Percentiles rank a stretch among this genome's conserved stretches.
phyloP scores from a whole-genome alignment of 768 basidiomycete genomes.

The Collybiopsis luxurians region DNA sequence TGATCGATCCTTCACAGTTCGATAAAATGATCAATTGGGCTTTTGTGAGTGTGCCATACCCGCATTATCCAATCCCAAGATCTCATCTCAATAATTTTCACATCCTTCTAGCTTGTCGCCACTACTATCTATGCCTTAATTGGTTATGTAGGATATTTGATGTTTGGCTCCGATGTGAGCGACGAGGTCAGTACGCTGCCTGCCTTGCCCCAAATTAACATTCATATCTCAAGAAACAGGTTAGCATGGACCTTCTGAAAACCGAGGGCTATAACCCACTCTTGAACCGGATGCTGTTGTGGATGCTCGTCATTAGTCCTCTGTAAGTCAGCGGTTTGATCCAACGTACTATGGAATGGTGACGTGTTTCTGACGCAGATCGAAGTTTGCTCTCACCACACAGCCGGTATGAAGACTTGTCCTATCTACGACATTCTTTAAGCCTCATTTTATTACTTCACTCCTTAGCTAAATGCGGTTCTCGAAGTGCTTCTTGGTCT shows the following conservation, averaged over 20 bases:
- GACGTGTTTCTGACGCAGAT: slow-evolving; percentile 34
- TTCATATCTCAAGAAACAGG: slow-evolving; percentile 37
- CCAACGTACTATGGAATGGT: slow-evolving; percentile 14
- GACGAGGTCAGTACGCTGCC: slow-evolving; percentile 61
- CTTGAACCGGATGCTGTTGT: slow-evolving; percentile 74
- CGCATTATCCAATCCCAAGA: neutral
- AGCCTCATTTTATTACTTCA: neutral
- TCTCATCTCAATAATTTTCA: neutral
- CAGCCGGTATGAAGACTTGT: slow-evolving; percentile 57
- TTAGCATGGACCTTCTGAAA: slow-evolving; percentile 77
- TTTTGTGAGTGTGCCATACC: slow-evolving; percentile 58
- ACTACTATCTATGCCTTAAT: slow-evolving; percentile 65
- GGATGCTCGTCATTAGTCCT: slow-evolving; percentile 82
- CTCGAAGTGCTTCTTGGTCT: slow-evolving; percentile 77
- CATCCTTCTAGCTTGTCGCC: slow-evolving; percentile 48
- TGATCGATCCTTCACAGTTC: slow-evolving; percentile 80
- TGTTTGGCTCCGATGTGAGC: slow-evolving; percentile 81
- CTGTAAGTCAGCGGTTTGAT: slow-evolving; percentile 40
- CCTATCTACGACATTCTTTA: neutral
- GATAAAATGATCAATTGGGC: slow-evolving; percentile 82
- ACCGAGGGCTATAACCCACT: slow-evolving; percentile 69
- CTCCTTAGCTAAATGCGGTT: slow-evolving; percentile 68
- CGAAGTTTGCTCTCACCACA: slow-evolving; percentile 85
- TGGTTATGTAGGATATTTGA: slow-evolving; percentile 82
- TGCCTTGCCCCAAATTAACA: neutral